These are phyloP conservation scores for Phytophthora fragariaefolia DNA, from an alignment of 352 stramenopile species.

Conservation along the genomic window DNA sequence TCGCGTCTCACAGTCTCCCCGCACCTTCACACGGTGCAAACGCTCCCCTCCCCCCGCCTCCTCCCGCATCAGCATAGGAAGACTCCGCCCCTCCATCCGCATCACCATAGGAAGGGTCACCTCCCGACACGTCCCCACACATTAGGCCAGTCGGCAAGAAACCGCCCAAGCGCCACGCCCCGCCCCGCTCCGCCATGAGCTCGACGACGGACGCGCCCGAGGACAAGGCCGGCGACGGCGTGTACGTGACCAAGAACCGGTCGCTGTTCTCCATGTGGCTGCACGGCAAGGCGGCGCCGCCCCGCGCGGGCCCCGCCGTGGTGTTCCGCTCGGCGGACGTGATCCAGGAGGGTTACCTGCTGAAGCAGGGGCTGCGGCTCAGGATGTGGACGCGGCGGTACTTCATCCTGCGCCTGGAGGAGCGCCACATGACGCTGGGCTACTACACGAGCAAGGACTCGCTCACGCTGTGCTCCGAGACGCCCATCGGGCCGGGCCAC, in stretches of 20 bases:
- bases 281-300: constrained; percentile 74
- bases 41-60: too few species aligned
- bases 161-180: constrained; percentile 19
- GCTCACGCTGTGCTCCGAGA: constrained; percentile 81
- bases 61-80: too few species aligned
- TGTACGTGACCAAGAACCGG: constrained; percentile 88
- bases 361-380: constrained; percentile 83
- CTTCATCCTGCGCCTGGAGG: constrained; percentile 87
- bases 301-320: constrained; percentile 49
- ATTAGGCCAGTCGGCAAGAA: constrained; percentile 36
- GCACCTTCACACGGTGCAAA: too few species aligned
- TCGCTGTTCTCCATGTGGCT: constrained; percentile 89
- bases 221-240: constrained; percentile 57
- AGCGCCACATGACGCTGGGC: constrained; percentile 88
- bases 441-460: constrained; percentile 90
- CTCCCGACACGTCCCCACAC: too few species aligned
- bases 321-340: constrained; percentile 87
- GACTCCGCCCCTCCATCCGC: too few species aligned
- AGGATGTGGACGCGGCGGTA: constrained; percentile 87
- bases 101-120: too few species aligned
- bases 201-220: constrained; percentile 28
- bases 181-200: constrained; percentile 26
- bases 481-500: constrained; percentile 80
- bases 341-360: constrained; percentile 85
- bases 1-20: neutral